Evolutionary conservation across 495 filamentous ascomycete species (phyloP), one percentile per base, ranked within the genome.

Genomic region (Tuber umbilicatum): DNA sequence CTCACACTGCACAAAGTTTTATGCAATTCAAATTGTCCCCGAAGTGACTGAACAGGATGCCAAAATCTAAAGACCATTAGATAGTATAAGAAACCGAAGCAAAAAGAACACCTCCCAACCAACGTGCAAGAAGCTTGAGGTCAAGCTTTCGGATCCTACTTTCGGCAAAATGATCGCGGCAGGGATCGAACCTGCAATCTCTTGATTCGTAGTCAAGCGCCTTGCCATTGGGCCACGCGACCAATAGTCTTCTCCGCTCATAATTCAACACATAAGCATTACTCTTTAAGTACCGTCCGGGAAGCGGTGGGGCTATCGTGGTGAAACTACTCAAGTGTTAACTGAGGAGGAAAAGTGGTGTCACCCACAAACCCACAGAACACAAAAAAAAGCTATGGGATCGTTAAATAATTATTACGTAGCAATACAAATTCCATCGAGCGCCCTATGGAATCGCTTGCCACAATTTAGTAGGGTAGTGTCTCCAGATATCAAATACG

Each of bases 201-300:
- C 86, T 87, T 87, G 86, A 87, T 87, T 88, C 88, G 88, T 89
- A 89, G 88, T 89, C 88, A 89, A 89, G 88, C 87, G 87, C 87
- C 88, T 89, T 89, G 86, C 88, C 88, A 89, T 89, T 89, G 86
- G 87, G 87, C 87, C 87, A 89, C 55, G 55, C 55, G 55, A 64
- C 55, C 55, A 64, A 64, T 31, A 64, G 10, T 12, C n/a, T 64
- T 55, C 47, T 60, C 14, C 10, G 2, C 10, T 31, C 23, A 27
- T 14, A 60, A 60, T 60, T 60, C n/a, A 27, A 60, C 9, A 14
- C 0, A 14, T 27, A 60, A 60, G 21, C 7, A 50, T n/a, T 9
- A 27, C 21, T n/a, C n/a, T n/a, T n/a, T n/a, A n/a, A n/a, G n/a
- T n/a, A n/a, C n/a, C n/a, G n/a, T n/a, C n/a, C n/a, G n/a, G n/a